Evolutionary conservation across 129 eudicot species (phyloP).

Genomic region (Pulicaria dysenterica): DNA sequence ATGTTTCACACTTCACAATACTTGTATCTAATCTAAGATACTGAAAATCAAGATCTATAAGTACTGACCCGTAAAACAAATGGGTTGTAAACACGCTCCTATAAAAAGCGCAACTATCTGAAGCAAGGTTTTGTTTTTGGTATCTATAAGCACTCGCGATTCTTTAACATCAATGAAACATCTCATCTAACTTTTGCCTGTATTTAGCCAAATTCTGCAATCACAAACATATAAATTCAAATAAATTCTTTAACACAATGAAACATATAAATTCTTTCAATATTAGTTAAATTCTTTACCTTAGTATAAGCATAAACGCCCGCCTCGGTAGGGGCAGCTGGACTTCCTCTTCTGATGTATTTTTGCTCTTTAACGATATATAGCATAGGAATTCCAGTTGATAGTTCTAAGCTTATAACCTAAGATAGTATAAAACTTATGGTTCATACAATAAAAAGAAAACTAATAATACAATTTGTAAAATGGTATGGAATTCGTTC

Average conservation of each 20-base stretch:
- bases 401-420: constrained; percentile 95
- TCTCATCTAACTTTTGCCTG: constrained; percentile 91
- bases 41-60: constrained; percentile 11
- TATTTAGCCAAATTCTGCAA: constrained; percentile 88
- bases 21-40: constrained; percentile 13
- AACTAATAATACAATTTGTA: not conserved
- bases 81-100: constrained; percentile 1
- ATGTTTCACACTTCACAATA: constrained; percentile 3
- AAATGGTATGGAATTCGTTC: not conserved
- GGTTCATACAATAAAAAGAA: not conserved
- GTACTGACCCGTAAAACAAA: constrained; percentile 16
- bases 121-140: not conserved
- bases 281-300: no score
- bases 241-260: no score
- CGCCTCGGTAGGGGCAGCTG: constrained; percentile 86
- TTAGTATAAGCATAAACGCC: constrained; percentile 93
- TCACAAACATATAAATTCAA: not conserved
- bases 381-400: constrained; percentile 97
- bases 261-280: not conserved
- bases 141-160: constrained; percentile 4
- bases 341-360: constrained; percentile 90
- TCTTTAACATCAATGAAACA: constrained; percentile 42
- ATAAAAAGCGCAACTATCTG: constrained; percentile 2
- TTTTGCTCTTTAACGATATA: constrained; percentile 81
- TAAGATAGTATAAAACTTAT: constrained; percentile 22